A percentile compares a stretch with the other conserved stretches of the same genome.
These are phyloP conservation scores for Phaeosphaeria sp. DNA, from an alignment of 2,329 filamentous ascomycete genomes.

Conservation along the genomic window DNA sequence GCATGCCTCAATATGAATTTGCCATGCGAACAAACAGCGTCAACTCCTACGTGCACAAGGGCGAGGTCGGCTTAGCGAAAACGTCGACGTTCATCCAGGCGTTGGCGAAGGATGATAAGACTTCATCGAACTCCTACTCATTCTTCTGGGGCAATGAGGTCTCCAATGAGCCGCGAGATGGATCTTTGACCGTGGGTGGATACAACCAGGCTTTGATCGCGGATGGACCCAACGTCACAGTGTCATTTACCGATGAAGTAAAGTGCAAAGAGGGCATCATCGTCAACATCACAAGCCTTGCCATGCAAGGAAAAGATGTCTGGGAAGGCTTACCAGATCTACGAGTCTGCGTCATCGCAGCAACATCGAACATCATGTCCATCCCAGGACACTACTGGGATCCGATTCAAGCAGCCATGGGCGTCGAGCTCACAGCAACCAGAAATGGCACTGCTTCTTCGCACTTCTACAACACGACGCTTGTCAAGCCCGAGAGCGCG, in stretches of 20 bases:
- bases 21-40: neutral
- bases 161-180: slow-evolving; percentile 10
- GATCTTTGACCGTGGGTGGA: slow-evolving; percentile 12
- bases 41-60: slow-evolving; percentile 3
- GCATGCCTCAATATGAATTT: slow-evolving; percentile 8
- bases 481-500: slow-evolving; percentile 5
- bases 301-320: slow-evolving; percentile 1
- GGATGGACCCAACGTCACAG: slow-evolving; percentile 2
- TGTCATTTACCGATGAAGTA: slow-evolving; percentile 1
- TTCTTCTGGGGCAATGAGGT: slow-evolving; percentile 15
- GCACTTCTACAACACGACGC: slow-evolving; percentile 8
- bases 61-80: slow-evolving; percentile 7
- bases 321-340: slow-evolving; percentile 1
- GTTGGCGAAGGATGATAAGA: slow-evolving; percentile 2
- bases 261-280: slow-evolving; percentile 12
- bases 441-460: slow-evolving; percentile 5
- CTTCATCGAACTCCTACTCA: slow-evolving; percentile 10
- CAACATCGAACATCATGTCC: slow-evolving; percentile 9
- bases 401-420: slow-evolving; percentile 6
- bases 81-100: slow-evolving; percentile 5
- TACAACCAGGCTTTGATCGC: slow-evolving; percentile 8
- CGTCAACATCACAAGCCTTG: slow-evolving; percentile 7
- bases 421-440: slow-evolving; percentile 1
- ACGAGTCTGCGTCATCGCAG: slow-evolving; percentile 9
- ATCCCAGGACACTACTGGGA: slow-evolving; percentile 9